These are phyloP conservation scores for Kluyveromyces siamensis DNA, from an alignment of 805 yeast species.

Conservation along the genomic window DNA sequence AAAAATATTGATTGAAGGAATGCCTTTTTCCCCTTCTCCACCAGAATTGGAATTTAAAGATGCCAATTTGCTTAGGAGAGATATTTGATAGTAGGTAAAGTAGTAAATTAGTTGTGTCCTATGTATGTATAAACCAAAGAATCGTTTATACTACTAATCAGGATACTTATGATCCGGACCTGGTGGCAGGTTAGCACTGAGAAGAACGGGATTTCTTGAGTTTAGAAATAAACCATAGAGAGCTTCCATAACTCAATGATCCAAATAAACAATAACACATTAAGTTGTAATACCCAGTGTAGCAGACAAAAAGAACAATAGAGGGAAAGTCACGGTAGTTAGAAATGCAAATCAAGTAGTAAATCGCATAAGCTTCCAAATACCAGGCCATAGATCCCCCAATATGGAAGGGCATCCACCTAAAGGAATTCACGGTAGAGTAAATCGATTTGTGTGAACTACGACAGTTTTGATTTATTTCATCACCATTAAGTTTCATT, in stretches of 20 bases:
- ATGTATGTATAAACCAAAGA: too few relatives aligned
- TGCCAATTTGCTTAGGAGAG: too few relatives aligned
- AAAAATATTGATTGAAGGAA: background rate
- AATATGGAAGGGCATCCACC: constrained; percentile 69
- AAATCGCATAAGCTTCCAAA: constrained; percentile 56
- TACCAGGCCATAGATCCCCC: constrained; percentile 69
- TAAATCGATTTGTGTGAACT: background rate
- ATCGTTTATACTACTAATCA: too few relatives aligned
- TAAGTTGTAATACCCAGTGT: constrained; percentile 55
- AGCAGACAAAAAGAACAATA: constrained; percentile 57
- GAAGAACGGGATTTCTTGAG: constrained; percentile 3
- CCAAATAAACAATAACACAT: constrained; percentile 67
- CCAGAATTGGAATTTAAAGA: too few relatives aligned
- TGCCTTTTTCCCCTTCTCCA: background rate
- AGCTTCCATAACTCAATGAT: constrained; percentile 59
- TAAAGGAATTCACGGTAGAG: constrained; percentile 42
- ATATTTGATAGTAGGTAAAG: too few relatives aligned
- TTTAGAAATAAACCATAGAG: constrained; percentile 53
- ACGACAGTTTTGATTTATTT: background rate
- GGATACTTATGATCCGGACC: too few relatives aligned
- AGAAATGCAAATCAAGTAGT: constrained; percentile 51
- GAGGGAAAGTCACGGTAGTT: constrained; percentile 61
- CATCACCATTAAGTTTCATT: constrained; percentile 33
- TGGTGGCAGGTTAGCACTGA: too few relatives aligned
- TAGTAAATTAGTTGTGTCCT: too few relatives aligned